Base-by-base conservation (phyloP, 2,329 filamentous ascomycete genomes). In the Aspergillus tamarii region DNA sequence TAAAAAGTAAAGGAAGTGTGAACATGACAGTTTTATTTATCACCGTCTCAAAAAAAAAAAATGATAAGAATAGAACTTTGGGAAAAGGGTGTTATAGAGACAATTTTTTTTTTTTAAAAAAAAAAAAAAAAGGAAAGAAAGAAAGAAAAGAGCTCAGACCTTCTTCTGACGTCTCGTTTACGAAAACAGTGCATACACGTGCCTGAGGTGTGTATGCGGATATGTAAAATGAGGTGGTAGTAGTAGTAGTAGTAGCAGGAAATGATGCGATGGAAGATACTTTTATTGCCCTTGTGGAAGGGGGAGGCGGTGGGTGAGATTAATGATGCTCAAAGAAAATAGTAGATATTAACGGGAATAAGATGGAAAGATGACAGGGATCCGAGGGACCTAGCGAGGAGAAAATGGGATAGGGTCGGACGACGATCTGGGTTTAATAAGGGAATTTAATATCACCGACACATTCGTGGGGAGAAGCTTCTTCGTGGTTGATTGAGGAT, bases 381-480 rank as follows among this genome's bases (percentile, higher is more conserved):
- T 56, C 56, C 43, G 64, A 63, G 65, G 59, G 61, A 63, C 52
- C 52, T 55, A 63, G 64, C 59, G 57, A 64, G 52, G 30, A 54
- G 45, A 62, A 60, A 61, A 62, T 46, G 57, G 60, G 48, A 65
- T 67, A 67, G 57, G 63, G 64, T 61, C 50, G 57, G 56, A 56
- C 43, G 61, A 46, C 41, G 50, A 60, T 48, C 57, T 59, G 59
- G 52, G 32, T 60, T 60, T 63, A 60, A 63, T 56, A 59, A 59
- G 53, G 48, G 34, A 60, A 52, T 55, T 54, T 60, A 59, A 60
- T 59, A 60, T 63, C 57, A 45, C 52, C 21, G 53, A 57, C 59
- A 34, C 45, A 59, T 61, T 64, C 59, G 59, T 41, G 63, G 63
- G 62, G 62, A 64, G 62, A 62, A 64, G 59, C 59, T 64, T 60